Base-by-base conservation (phyloP, 2,329 filamentous ascomycete species). In the Cladobotryum protrusum region DNA sequence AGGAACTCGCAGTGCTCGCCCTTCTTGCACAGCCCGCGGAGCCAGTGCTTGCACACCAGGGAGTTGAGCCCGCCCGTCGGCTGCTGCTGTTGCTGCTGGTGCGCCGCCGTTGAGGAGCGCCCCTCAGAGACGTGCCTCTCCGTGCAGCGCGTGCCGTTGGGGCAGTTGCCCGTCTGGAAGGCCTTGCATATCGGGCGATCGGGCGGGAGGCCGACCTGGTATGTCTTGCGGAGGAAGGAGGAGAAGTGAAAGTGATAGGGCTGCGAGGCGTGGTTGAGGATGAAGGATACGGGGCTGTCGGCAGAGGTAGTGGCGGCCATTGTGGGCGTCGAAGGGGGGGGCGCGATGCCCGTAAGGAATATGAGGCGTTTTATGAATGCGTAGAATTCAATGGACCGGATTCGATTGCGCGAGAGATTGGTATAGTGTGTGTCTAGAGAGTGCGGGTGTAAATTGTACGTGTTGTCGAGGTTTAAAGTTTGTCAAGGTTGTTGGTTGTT, bases 11-110 rank as follows among this genome's bases (percentile, higher is more conserved):
- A 99, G 59, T 84, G 82, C 64, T 96, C 86, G 61, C 92, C 93
- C 72, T 97, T 97, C 67, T 99, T 99, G 77, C 93, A 99, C 17
- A 99, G 82, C 0, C 91, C 92, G 57, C 95, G 88, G 63, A 97
- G 83, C 85, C 93, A 97, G 77, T 97, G 93, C 74, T 99, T 99
- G 82, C 93, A 99, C 54, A 99, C 92, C 14, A 97, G 82, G 64
- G 81, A 87, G 72, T 86, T 88, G 66, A 86, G 86, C 33, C 82
- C 83, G 37, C 75, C 69, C 13, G 67, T 62, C n/a, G 64, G 66
- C 52, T 65, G 62, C 17, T 62, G 55, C 4, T 58, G 55, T 52
- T 65, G 63, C 35, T n/a, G 17, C 24, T 29, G 24, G 6, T n/a
- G 14, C 55, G 74, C 66, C 61, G 20, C 70, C 66, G 52, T 74